Base-by-base conservation (phyloP, 2,329 filamentous ascomycete species). In the Myriosclerotinia duriaeana region DNA sequence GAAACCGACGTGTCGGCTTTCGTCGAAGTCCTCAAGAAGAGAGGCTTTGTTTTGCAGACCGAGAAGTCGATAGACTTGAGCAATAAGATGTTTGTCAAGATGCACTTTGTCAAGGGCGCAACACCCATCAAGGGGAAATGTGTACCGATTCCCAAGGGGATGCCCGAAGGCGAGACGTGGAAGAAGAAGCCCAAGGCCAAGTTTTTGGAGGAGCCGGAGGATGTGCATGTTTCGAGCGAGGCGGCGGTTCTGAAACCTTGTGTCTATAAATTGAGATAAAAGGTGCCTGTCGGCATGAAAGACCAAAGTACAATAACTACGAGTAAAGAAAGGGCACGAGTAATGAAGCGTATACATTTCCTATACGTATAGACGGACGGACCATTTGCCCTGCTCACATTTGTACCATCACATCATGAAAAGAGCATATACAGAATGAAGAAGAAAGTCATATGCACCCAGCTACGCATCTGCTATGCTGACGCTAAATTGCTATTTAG, bases 81-180 rank as follows among this genome's bases (percentile, higher is more conserved):
- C 66, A 99, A 99, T 80, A 96, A 90, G 80, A 99, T 99, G 95
- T 99, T 99, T 81, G 94, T 98, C 72, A 92, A 90, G 80, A 94
- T 99, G 92, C 87, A 90, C 73, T 99, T 99, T 78, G 82, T 93
- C 73, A 99, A 98, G 81, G 87, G 85, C n/a, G 87, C 87, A 26
- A 81, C 87, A 54, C 90, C 93, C 0, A 83, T 83, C 2, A 89
- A 87, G 76, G 93, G 93, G 34, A 96, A 96, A 80, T 87, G 89
- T 70, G 86, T 82, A 17, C 82, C 79, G 64, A 76, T 78, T 22
- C 70, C 74, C 34, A 72, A 74, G 70, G 71, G 69, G 38, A 74
- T 83, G 64, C 84, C 83, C 36, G 79, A 85, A 66, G 81, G 83
- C 58, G 87, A 88, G 72, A 84, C 83, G 5, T 87, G 89, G 73